A percentile compares a stretch with the other conserved stretches of the same genome.
These are phyloP conservation scores for Phaeotremella skinneri DNA, from an alignment of 768 basidiomycete genomes.

Conservation along the genomic window DNA sequence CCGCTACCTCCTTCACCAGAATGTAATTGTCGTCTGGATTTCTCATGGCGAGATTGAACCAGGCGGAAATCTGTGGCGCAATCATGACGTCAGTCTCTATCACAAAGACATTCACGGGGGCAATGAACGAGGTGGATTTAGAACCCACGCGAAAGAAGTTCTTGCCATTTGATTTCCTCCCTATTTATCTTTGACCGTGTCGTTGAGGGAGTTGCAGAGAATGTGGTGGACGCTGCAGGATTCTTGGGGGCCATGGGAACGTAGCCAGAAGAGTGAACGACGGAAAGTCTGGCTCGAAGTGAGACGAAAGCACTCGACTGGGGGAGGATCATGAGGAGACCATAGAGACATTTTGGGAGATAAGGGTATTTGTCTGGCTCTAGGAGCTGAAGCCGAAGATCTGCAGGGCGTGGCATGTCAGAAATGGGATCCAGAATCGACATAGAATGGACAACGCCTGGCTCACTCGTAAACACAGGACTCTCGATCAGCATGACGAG, in stretches of 20 bases:
- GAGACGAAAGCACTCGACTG: constrained; percentile 97
- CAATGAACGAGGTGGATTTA: background rate
- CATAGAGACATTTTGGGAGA: constrained; percentile 96
- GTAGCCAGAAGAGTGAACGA: constrained; percentile 92
- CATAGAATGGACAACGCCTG: background rate
- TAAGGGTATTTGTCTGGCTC: constrained; percentile 96
- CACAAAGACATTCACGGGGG: too few species aligned
- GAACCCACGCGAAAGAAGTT: constrained; percentile 66
- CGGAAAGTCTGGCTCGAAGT: constrained; percentile 85
- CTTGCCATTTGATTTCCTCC: constrained; percentile 97
- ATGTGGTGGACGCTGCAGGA: constrained; percentile 16
- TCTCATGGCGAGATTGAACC: constrained; percentile 87
- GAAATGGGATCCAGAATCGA: background rate
- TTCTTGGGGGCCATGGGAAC: constrained; percentile 79
- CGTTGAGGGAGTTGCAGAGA: constrained; percentile 44
- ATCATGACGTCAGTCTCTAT: too few species aligned
- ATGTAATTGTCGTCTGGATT: constrained; percentile 75
- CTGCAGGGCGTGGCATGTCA: constrained; percentile 25
- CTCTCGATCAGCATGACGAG: constrained; percentile 97
- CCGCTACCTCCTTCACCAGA: constrained; percentile 35
- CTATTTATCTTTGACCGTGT: constrained; percentile 71
- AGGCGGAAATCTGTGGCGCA: constrained; percentile 84
- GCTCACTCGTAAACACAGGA: constrained; percentile 92
- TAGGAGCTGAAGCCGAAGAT: constrained; percentile 78
- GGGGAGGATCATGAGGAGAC: constrained; percentile 91